These are phyloP conservation scores for Venturia aucupariae DNA, from an alignment of 2,329 filamentous ascomycete genomes.

Conservation along the genomic window DNA sequence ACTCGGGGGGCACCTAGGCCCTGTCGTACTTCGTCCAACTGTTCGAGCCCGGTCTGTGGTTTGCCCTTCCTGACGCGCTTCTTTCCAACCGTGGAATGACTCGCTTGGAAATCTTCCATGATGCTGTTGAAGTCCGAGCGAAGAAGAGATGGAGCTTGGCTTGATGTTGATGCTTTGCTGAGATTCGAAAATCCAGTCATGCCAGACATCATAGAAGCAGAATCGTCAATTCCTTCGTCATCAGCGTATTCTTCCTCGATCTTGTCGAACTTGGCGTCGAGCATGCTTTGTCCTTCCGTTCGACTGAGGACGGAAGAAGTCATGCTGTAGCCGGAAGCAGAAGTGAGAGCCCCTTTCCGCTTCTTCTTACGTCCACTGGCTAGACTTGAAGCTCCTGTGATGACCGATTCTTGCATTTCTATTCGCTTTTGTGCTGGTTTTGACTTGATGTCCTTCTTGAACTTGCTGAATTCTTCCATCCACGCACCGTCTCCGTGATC, in stretches of 20 bases:
- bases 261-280: conserved; percentile 86
- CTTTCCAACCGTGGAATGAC: conserved; percentile 62
- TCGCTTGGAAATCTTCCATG: conserved; percentile 85
- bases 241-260: conserved; percentile 74
- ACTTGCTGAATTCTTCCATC: conserved; percentile 88
- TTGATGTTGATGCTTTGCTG: conserved; percentile 24
- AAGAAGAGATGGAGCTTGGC: conserved; percentile 42
- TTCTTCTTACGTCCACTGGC: conserved; percentile 82
- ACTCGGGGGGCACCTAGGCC: conserved; percentile 55
- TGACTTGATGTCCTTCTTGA: conserved; percentile 62
- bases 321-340: conserved; percentile 83
- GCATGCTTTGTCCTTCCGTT: conserved; percentile 74
- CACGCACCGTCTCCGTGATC: conserved; percentile 61
- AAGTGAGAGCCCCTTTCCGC: conserved; percentile 86
- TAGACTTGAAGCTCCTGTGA: conserved; percentile 60
- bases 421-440: conserved; percentile 36
- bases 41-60: conserved; percentile 76
- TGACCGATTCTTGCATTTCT: conserved; percentile 59
- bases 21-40: conserved; percentile 81
- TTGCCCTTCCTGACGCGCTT: conserved; percentile 44
- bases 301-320: conserved; percentile 77
- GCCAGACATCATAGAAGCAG: conserved; percentile 36
- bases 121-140: conserved; percentile 78
- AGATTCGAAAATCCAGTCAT: conserved; percentile 30
- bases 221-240: conserved; percentile 41